Percentiles rank a stretch among this genome's conserved stretches.
Evolutionary conservation across 768 basidiomycete species (phyloP).

Genomic region (Cubamyces lactineus): DNA sequence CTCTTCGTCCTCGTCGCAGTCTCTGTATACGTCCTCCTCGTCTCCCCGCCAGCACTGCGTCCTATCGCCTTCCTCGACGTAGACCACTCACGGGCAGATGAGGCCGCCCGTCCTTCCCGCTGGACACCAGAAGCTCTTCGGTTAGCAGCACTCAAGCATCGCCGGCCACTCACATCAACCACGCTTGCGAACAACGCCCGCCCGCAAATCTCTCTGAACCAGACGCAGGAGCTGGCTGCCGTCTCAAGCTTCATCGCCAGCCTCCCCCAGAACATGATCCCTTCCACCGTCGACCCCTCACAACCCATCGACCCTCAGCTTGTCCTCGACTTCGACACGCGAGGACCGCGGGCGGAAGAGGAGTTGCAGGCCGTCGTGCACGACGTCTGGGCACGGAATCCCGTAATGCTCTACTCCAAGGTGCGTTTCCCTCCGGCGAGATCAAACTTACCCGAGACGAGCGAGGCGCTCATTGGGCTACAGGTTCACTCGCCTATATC

Average conservation of each 20-base stretch:
- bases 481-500: conserved; percentile 67
- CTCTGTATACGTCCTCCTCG: conserved; percentile 58
- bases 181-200: conserved; percentile 17
- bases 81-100: conserved; percentile 20
- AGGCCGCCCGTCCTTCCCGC: conserved; percentile 38
- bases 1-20: conserved; percentile 54
- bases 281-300: conserved; percentile 62
- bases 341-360: conserved; percentile 57
- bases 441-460: background rate
- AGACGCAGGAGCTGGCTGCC: conserved; percentile 71
- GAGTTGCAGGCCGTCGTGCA: conserved; percentile 63
- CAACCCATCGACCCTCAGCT: conserved; percentile 77
- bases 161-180: conserved; percentile 12
- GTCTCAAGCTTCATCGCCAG: conserved; percentile 74
- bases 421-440: conserved; percentile 37
- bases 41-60: conserved; percentile 47
- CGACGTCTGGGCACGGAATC: conserved; percentile 73
- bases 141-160: conserved; percentile 28
- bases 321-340: conserved; percentile 82
- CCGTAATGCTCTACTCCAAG: conserved; percentile 77
- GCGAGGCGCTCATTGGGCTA: conserved; percentile 5
- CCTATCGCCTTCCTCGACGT: conserved; percentile 36
- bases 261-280: conserved; percentile 76
- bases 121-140: conserved; percentile 39
- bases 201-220: conserved; percentile 51